Percentiles rank a stretch among this genome's conserved stretches.
Evolutionary conservation across 768 basidiomycete genomes (phyloP).

Genomic region (Butyriboletus loyo): DNA sequence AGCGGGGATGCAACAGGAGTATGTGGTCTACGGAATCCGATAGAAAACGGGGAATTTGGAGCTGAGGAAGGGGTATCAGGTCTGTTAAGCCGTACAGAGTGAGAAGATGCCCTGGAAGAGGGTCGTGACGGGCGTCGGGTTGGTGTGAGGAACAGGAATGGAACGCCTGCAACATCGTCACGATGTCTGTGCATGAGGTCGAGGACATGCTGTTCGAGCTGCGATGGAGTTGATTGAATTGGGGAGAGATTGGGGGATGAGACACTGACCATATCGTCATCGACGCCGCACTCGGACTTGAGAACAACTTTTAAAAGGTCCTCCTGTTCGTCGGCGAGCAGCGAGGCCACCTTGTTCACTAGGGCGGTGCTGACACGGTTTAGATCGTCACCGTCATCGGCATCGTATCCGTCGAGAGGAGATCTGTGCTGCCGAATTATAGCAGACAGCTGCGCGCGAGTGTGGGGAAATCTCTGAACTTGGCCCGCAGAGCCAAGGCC

Average conservation of each 20-base stretch:
- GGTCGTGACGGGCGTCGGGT: constrained; percentile 78
- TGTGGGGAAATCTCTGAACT: constrained; percentile 67
- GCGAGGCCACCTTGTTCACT: constrained; percentile 65
- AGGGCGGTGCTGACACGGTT: constrained; percentile 55
- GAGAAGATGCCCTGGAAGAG: constrained; percentile 73
- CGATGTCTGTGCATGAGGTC: constrained; percentile 95
- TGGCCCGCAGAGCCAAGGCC: constrained; percentile 15
- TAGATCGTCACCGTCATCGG: constrained; percentile 55
- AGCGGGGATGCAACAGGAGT: constrained; percentile 78
- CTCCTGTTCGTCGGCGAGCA: constrained; percentile 81
- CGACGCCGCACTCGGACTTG: constrained; percentile 64
- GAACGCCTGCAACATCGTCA: constrained; percentile 80
- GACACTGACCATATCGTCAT: constrained; percentile 61
- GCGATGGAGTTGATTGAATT: constrained; percentile 20
- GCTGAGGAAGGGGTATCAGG: constrained; percentile 77
- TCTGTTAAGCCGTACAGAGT: constrained; percentile 63
- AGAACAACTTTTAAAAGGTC: constrained; percentile 79
- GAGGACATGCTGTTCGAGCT: constrained; percentile 87
- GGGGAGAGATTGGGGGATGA: constrained; percentile 7
- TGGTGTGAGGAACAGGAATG: constrained; percentile 79
- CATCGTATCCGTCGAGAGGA: constrained; percentile 50
- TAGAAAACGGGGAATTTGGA: constrained; percentile 72
- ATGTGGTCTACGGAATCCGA: constrained; percentile 74
- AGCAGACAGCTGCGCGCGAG: constrained; percentile 72
- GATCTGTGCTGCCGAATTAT: constrained; percentile 73